These are phyloP conservation scores for Ogataea ramenticola DNA, from an alignment of 805 yeast species.

Conservation along the genomic window DNA sequence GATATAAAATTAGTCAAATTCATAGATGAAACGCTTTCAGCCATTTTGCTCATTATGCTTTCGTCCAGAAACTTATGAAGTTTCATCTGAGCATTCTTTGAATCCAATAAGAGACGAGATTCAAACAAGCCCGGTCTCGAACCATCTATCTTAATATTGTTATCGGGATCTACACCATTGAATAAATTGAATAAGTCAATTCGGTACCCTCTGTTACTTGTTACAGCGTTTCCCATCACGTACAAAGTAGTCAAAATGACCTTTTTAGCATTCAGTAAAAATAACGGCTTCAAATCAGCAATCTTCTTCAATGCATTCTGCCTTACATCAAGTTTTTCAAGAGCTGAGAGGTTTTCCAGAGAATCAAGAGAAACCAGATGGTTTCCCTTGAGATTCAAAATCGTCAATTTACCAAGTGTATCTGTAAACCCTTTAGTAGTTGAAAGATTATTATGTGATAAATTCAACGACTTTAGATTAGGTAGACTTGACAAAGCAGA, in stretches of 20 bases:
- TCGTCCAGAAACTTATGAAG: slow-evolving; percentile 34
- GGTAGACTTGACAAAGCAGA: slow-evolving; percentile 36
- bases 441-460: slow-evolving; percentile 40
- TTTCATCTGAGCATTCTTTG: slow-evolving; percentile 36
- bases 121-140: slow-evolving; percentile 58
- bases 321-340: slow-evolving; percentile 49
- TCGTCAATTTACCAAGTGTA: slow-evolving; percentile 34
- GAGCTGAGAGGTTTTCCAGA: slow-evolving; percentile 31
- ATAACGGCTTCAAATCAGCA: slow-evolving; percentile 32
- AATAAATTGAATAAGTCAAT: slow-evolving; percentile 48
- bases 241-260: slow-evolving; percentile 19
- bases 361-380: slow-evolving; percentile 34
- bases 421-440: slow-evolving; percentile 27
- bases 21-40: slow-evolving; percentile 30
- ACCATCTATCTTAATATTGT: slow-evolving; percentile 46
- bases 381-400: slow-evolving; percentile 46
- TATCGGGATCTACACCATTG: slow-evolving; percentile 44
- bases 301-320: slow-evolving; percentile 36
- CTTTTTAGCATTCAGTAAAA: slow-evolving; percentile 18
- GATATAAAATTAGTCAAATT: slow-evolving; percentile 20
- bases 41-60: slow-evolving; percentile 27
- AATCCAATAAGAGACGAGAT: slow-evolving; percentile 44
- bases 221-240: slow-evolving; percentile 32
- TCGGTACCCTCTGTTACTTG: slow-evolving; percentile 35
- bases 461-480: slow-evolving; percentile 43